Base-by-base conservation (phyloP, 768 basidiomycete species). In the Lenzites betulinus region DNA sequence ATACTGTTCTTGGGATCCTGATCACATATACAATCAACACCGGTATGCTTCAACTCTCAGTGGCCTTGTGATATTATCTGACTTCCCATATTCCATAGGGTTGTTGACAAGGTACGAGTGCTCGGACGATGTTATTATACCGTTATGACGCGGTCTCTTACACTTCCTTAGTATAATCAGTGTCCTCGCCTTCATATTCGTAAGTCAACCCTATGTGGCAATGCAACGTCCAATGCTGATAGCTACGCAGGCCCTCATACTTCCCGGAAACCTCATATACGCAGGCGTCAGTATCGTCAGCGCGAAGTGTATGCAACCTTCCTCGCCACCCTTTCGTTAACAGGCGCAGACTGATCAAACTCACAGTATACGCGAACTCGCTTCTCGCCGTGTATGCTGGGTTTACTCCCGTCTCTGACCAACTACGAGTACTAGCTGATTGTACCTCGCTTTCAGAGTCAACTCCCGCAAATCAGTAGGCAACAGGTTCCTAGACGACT, bases 401-500 rank as follows among this genome's bases (percentile, higher is more conserved):
- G 2, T 51, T 36, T 20, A 1, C 23, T 7, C 6, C 30, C 12
- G 16, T 39, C 25, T 22, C 3, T 20, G 9, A n/a, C n/a, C 28
- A 28, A 7, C 11, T 11, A 33, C 16, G 46, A 28, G 4, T 22
- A 1, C 5, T 7, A 5, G 38, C 38, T 39, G 18, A 39, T 8
- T 13, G 18, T 13, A 6, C 47, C 3, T 18, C 13, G 11, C 4
- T 12, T 6, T 3, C 48, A 58, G 56, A 5, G 26, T 58, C 9
- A 58, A 58, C 48, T 58, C 56, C 2, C 48, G 56, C 9, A 39
- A 41, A 1, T 50, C 41, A 7, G 30, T 58, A 18, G 39, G 28
- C 25, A 38, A 58, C 18, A 36, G 48, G 5, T 50, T 50, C 26
- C 15, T 42, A 20, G 56, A 58, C 49, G 56, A 58, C 39, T 50